Evolutionary conservation across 495 filamentous ascomycete species (phyloP), one percentile per base, ranked within the genome.

Genomic region (Jackrogersella multiformis): DNA sequence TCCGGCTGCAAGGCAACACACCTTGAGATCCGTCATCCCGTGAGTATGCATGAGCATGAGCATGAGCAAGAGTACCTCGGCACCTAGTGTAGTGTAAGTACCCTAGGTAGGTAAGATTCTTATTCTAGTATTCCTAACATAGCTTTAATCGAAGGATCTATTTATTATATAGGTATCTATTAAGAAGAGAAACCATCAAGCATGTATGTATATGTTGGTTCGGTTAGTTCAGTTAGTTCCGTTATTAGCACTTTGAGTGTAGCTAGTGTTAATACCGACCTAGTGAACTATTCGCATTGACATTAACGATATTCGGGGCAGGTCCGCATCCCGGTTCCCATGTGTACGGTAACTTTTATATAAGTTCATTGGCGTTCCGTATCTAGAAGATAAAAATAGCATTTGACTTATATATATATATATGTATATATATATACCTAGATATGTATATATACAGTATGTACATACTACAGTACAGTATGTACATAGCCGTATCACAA

Each of bases 1-100:
- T 61, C 41, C 66, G 61, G 66, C 61, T 69, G 66, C 61, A 57
- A 44, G 41, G 66, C 34, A 60, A 69, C 60, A 49, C 56, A 69
- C 66, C 61, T 26, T 32, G 36, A 64, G 39, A 34, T 63, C 46
- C 21, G 26, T 35, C 34, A n/a, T 13, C 20, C 41, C 10, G 18
- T 36, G 13, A 13, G 30, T 15, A 32, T 46, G 55, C 48, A 55
- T 55, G n/a, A 60, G 32, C 28, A 13, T 39, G 38, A n/a, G n/a
- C n/a, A n/a, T n/a, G n/a, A n/a, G n/a, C n/a, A n/a, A n/a, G n/a
- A n/a, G n/a, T n/a, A n/a, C n/a, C n/a, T n/a, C n/a, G n/a, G n/a
- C n/a, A n/a, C n/a, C n/a, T n/a, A n/a, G n/a, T n/a, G n/a, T n/a
- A n/a, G n/a, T n/a, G n/a, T n/a, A n/a, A n/a, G n/a, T n/a, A n/a